Evolutionary conservation across 176 grass and related monocot species (phyloP), one percentile per base, ranked within the genome.

Genomic region (Musa beccarii): DNA sequence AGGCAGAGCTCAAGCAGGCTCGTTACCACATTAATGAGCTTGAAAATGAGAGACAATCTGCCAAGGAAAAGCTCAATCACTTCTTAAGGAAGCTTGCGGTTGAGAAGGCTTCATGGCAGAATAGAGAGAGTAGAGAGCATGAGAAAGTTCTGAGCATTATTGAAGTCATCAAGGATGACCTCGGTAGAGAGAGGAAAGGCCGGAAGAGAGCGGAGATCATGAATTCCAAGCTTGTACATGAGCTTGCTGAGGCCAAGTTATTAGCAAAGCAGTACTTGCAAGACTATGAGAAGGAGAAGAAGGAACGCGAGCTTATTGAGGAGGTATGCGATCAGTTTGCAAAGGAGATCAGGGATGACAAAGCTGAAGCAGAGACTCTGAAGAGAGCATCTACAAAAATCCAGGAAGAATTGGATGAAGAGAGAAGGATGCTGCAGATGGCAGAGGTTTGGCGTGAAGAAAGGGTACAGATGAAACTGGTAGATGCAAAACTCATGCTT

Each of bases 401-500:
- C 28, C 23, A 16, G 3, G 67, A 69, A 15, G 67, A 69, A 51
- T n/a, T 69, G 6, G 67, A 69, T 43, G 67, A 69, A 69, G 67
- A 69, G 67, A 69, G 67, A 69, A 49, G 67, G 26, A 69, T 69
- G 67, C 10, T 69, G 26, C 67, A 69, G 67, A 69, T 69, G 67
- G 67, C 67, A 19, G 67, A 69, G 67, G 34, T 69, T 69, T 69
- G 67, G 67, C 67, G 16, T 17, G 67, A 69, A 50, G 67, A 69
- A n/a, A 69, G 67, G 26, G 67, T 50, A 6, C 67, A 69, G 43
- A 49, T 69, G 67, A 69, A 69, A 14, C 67, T 69, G 67, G 67
- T 69, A 8, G 67, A 69, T 69, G 67, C 67, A 50, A 69, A 69
- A 69, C 17, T 69, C 14, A 51, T 34, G 16, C 67, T 69, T 0